Percentiles rank a stretch among this genome's conserved stretches.
Conservation (phyloP, 345 rosid genomes). For the Mallotus nudiflorus region DNA sequence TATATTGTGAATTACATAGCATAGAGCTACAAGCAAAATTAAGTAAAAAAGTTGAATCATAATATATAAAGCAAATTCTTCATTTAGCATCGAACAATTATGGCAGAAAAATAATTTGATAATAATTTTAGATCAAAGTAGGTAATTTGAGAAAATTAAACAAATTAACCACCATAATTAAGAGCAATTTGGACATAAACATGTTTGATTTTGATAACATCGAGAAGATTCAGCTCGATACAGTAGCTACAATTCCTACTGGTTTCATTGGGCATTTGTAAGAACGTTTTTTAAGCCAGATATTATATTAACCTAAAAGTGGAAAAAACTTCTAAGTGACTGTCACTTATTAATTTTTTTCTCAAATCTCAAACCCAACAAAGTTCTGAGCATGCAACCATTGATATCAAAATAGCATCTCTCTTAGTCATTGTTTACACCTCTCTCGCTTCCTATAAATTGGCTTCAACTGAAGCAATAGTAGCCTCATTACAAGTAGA, state of each 20-base stretch:
- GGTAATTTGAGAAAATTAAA: too few species aligned
- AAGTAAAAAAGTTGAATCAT: too few species aligned
- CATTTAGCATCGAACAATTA: too few species aligned
- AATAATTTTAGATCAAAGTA: too few species aligned
- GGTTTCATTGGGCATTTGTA: slow-evolving; percentile 9
- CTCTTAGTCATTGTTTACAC: slow-evolving; percentile 9
- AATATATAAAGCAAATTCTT: too few species aligned
- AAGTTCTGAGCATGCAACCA: slow-evolving; percentile 13
- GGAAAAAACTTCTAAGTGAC: slow-evolving; percentile 16
- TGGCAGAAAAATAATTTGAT: too few species aligned
- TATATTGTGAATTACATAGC: too few species aligned
- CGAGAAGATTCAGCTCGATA: slow-evolving; percentile 2
- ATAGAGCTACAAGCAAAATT: too few species aligned
- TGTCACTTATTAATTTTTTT: not conserved
- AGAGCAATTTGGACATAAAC: too few species aligned
- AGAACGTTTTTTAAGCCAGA: slow-evolving; percentile 10
- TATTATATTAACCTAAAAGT: slow-evolving; percentile 8
- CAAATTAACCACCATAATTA: too few species aligned
- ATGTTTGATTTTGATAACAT: too few species aligned
- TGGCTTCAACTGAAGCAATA: not conserved
- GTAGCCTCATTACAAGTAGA: not conserved
- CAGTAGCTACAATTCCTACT: slow-evolving; percentile 1
- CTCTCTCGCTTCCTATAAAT: slow-evolving; percentile 19
- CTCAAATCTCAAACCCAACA: slow-evolving; percentile 17
- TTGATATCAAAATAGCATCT: not conserved